Evolutionary conservation across 2,329 filamentous ascomycete genomes (phyloP).

Genomic region (Penicillium oxalicum): DNA sequence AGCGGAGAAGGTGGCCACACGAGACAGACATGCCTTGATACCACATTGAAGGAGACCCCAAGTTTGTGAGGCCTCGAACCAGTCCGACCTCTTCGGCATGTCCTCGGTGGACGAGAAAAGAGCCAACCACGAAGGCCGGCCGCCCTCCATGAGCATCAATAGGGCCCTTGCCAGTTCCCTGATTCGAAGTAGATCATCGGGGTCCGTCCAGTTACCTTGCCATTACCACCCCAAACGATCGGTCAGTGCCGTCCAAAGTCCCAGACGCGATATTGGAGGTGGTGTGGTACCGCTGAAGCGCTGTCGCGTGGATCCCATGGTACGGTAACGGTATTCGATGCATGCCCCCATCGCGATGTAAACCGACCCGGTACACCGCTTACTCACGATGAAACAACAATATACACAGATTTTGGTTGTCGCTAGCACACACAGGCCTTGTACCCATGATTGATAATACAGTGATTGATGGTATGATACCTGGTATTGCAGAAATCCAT

Average conservation of each 20-base stretch:
- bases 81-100: neutral
- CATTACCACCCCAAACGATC: neutral
- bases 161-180: neutral
- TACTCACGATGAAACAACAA: neutral
- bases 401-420: neutral
- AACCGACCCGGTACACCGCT: neutral
- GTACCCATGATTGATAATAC: too few relatives aligned
- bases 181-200: conserved; percentile 1
- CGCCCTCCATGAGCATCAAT: neutral
- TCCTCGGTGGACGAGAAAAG: neutral
- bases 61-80: neutral
- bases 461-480: neutral
- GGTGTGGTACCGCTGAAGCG: neutral
- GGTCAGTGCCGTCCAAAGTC: neutral
- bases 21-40: too few relatives aligned
- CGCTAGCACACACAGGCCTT: too few relatives aligned
- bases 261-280: neutral
- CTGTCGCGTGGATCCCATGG: neutral
- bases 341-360: neutral
- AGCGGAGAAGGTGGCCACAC: too few relatives aligned
- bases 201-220: neutral
- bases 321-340: neutral
- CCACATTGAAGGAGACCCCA: too few relatives aligned
- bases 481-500: neutral
- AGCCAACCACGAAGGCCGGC: conserved; percentile 1